Base-by-base conservation (phyloP, 352 stramenopile species). In the Stephanocyclus meneghinianus region DNA sequence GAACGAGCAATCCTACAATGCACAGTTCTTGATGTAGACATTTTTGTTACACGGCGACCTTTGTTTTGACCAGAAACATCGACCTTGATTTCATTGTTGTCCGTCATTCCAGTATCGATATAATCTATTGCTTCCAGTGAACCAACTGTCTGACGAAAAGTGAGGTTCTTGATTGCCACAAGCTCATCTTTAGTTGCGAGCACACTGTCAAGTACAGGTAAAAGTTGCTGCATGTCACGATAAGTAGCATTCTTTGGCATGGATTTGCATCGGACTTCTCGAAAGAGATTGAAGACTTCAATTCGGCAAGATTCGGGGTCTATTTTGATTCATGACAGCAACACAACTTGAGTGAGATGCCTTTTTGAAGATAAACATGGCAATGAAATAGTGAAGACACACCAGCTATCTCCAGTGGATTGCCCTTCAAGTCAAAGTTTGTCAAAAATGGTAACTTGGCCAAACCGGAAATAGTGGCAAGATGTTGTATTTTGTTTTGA, bases 381-480 rank as follows among this genome's bases (percentile, higher is more conserved):
- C 1, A 57, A 66, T 10, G 55, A 69, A 48, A 40, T 40, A 4
- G 35, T 42, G 42, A 51, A 16, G 35, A 67, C 76, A 32, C 47
- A 80, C 71, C 80, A 66, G 74, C 65, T 32, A 50, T 47, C 47
- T 76, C 66, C 42, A 91, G 53, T 18, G 87, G 85, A 72, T 94
- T 94, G 0, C 81, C 78, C 48, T 81, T 78, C 11, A 92, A 18
- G n/a, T 75, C 67, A 42, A 94, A 69, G 21, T 71, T 63, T 72
- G 80, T 76, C 4, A 94, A 65, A 50, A 90, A 78, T 26, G 89
- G 89, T n/a, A 93, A 51, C 30, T 81, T 81, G 0, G 79, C 83
- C 26, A 93, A 26, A 6, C 76, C 74, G 26, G 75, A 67, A 30
- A 91, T 78, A 48, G 80, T 56, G 8, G 68, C 21, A 26, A 92